phyloP scores from a whole-genome alignment of 768 basidiomycete genomes.

The Coprinopsis strossmayeri region DNA sequence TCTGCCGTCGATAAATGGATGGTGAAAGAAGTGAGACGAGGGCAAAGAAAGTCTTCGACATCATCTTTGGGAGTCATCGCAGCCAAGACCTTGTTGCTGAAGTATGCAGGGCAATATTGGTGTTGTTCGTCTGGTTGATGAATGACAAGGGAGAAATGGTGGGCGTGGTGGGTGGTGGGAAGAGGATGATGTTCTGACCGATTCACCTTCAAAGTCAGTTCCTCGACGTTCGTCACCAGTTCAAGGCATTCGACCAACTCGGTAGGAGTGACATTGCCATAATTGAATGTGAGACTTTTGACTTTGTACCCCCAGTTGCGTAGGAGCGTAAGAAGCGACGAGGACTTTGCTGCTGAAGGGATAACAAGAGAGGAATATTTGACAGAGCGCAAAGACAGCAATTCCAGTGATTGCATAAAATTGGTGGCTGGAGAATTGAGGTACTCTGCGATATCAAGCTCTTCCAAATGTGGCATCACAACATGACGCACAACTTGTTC shows the following conservation, averaged over 20 bases:
- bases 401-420: not conserved
- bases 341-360: not conserved
- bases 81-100: not conserved
- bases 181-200: not conserved
- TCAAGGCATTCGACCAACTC: slow-evolving; percentile 1
- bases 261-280: not conserved
- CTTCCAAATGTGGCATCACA: not conserved
- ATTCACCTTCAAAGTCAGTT: not conserved
- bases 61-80: not conserved
- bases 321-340: not conserved
- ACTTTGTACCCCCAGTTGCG: not conserved
- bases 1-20: not conserved
- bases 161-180: too few relatives aligned
- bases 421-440: not conserved
- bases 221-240: slow-evolving; percentile 2
- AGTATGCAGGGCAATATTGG: too few relatives aligned
- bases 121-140: too few relatives aligned
- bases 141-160: too few relatives aligned
- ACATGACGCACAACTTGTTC: too few relatives aligned
- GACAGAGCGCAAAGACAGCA: not conserved
- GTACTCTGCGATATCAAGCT: not conserved
- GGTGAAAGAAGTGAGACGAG: not conserved
- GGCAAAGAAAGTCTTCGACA: not conserved
- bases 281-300: not conserved
- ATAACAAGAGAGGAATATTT: not conserved